These are phyloP conservation scores for Chrysopogon serrulatus DNA, from an alignment of 176 grass and related monocot species.

Conservation along the genomic window DNA sequence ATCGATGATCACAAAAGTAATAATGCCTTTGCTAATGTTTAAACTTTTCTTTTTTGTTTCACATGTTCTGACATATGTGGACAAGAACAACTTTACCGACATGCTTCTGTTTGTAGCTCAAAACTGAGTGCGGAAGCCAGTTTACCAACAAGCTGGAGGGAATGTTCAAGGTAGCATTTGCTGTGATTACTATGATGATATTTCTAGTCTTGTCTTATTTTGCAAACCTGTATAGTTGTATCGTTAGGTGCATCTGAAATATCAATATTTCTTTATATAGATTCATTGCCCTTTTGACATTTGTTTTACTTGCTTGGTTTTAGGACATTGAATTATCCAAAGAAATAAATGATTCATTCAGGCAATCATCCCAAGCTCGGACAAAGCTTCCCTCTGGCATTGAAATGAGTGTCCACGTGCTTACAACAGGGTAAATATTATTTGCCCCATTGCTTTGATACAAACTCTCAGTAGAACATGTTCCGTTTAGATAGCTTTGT, in stretches of 20 bases:
- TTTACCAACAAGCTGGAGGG: constrained; percentile 99
- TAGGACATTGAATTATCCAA: constrained; percentile 97
- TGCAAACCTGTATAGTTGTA: not conserved
- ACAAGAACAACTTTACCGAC: constrained; percentile 1
- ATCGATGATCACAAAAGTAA: constrained; percentile 99
- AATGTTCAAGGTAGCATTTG: constrained; percentile 89
- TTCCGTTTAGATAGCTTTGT: not conserved
- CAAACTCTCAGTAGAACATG: not conserved
- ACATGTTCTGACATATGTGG: constrained; percentile 6
- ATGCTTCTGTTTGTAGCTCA: constrained; percentile 67
- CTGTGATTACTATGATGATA: constrained; percentile 3
- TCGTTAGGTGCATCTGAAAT: not conserved
- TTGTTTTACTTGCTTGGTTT: not conserved
- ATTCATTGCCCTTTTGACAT: constrained; percentile 1
- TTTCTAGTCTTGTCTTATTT: constrained; percentile 8
- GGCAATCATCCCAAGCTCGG: constrained; percentile 97
- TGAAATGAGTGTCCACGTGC: constrained; percentile 99
- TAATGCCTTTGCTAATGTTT: not conserved
- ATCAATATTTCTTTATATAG: not conserved
- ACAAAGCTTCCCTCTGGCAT: constrained; percentile 96
- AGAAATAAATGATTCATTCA: constrained; percentile 99
- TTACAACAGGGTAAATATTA: constrained; percentile 78
- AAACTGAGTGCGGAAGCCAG: constrained; percentile 99
- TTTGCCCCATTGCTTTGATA: not conserved
- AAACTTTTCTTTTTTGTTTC: not conserved